phyloP scores from a whole-genome alignment of 768 basidiomycete species.

The Auriscalpium vulgare region DNA sequence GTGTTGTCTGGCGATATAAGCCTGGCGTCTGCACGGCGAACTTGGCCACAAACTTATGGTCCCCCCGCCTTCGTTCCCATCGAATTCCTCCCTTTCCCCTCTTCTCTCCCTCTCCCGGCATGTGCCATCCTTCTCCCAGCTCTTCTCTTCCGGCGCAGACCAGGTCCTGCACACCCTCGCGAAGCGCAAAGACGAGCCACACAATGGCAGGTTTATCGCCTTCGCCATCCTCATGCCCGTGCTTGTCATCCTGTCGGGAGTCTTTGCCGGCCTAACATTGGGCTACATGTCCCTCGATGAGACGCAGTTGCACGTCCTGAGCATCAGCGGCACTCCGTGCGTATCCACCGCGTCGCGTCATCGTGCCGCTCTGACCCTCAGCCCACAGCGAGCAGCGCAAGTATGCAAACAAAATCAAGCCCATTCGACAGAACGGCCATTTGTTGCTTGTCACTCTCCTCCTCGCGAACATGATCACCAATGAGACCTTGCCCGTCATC shows the following conservation, averaged over 20 bases:
- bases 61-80: constrained; percentile 4
- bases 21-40: background rate
- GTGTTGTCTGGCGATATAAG: too few species aligned
- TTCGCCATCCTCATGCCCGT: constrained; percentile 66
- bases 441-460: constrained; percentile 76
- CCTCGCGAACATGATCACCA: constrained; percentile 87
- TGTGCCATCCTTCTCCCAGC: constrained; percentile 8
- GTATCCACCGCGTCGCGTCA: constrained; percentile 21
- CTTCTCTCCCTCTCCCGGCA: constrained; percentile 15
- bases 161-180: constrained; percentile 19
- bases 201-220: constrained; percentile 27
- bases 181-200: constrained; percentile 22
- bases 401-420: constrained; percentile 80
- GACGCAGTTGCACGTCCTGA: constrained; percentile 83
- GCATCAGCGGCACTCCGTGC: constrained; percentile 77
- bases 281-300: constrained; percentile 92
- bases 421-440: constrained; percentile 79
- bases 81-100: constrained; percentile 7
- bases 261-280: constrained; percentile 87
- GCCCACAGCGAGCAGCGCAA: constrained; percentile 60
- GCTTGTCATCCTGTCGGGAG: constrained; percentile 73
- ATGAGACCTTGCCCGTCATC: constrained; percentile 82
- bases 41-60: constrained; percentile 13
- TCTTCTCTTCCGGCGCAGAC: background rate
- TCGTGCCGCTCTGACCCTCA: background rate